Evolutionary conservation across 768 basidiomycete genomes (phyloP).

Genomic region (Suillus sp.): DNA sequence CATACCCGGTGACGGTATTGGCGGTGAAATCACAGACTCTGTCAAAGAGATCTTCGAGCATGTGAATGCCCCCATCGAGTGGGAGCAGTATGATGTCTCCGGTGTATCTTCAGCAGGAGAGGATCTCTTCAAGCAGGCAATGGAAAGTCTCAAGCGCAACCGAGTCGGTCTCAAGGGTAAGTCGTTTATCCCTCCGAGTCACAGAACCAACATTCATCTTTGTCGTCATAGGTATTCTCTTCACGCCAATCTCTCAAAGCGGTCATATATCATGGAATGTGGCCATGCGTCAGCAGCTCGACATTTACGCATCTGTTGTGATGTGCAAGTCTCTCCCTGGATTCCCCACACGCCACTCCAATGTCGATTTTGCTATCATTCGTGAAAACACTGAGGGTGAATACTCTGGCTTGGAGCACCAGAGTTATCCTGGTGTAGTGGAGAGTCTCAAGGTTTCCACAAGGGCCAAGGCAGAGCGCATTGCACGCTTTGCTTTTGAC

Average conservation of each 20-base stretch:
- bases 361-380: conserved; percentile 99
- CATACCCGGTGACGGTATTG: conserved; percentile 98
- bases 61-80: conserved; percentile 97
- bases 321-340: conserved; percentile 98
- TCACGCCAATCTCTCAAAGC: conserved; percentile 94
- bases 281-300: conserved; percentile 98
- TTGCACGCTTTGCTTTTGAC: conserved; percentile 96
- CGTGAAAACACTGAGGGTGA: conserved; percentile 99
- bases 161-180: conserved; percentile 96
- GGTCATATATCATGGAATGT: conserved; percentile 99
- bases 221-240: conserved; percentile 79
- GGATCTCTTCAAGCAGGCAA: conserved; percentile 93
- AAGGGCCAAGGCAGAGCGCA: conserved; percentile 92
- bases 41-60: conserved; percentile 99
- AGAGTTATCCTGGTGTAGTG: conserved; percentile 97
- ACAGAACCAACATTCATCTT: conserved; percentile 12
- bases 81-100: conserved; percentile 98
- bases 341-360: conserved; percentile 91
- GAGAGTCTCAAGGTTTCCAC: conserved; percentile 98
- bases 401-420: conserved; percentile 98
- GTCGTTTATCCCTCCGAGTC: conserved; percentile 1
- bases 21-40: conserved; percentile 94
- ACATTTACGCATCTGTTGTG: conserved; percentile 98
- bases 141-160: conserved; percentile 97
- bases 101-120: conserved; percentile 95